Base-by-base conservation (phyloP, 2,329 filamentous ascomycete species). In the Botrytis fabae region DNA sequence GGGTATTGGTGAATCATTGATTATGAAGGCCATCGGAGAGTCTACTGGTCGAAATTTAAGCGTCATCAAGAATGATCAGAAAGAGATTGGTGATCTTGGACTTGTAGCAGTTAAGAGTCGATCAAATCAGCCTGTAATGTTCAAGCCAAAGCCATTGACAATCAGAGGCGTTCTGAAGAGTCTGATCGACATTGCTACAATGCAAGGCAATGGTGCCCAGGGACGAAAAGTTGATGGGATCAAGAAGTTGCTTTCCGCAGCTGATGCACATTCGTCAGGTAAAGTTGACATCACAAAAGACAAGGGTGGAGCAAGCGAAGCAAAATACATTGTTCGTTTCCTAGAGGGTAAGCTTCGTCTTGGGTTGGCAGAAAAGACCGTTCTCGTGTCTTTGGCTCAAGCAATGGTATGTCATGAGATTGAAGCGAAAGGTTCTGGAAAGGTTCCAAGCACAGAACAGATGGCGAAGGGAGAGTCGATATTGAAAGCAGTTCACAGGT, bases 21-120 rank as follows among this genome's bases (percentile, higher is more conserved):
- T 99, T 79, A 98, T 98, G 95, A 99, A 98, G 82, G 93, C 96
- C 8, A 97, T 99, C 79, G 95, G 95, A 18, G 95, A 98, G 84
- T 92, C 91, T 44, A 99, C 96, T 0, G 96, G 96, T 16, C 91
- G 96, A 74, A 97, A 91, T 79, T 83, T 98, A 64, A 88, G 91
- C 54, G 91, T 97, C 70, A 97, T 99, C 85, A 98, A 98, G 84
- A 90, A 92, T 66, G 95, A 98, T 78, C 96, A 99, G 80, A 94
- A 96, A 79, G 94, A 98, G 78, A 97, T 98, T 82, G 96, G 96
- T 71, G 96, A 99, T 82, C 87, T 99, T 18, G 96, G 96, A 18
- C 85, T 98, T 48, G 95, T 99, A 1, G 96, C 96, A 61, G 93
- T 97, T 66, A 98, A 98, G 85, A 98, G 94, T 83, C 90, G 95